Percentiles rank a stretch among this genome's conserved stretches.
Conservation (phyloP, 2,329 filamentous ascomycete species). For the Alternaria postmessia region DNA sequence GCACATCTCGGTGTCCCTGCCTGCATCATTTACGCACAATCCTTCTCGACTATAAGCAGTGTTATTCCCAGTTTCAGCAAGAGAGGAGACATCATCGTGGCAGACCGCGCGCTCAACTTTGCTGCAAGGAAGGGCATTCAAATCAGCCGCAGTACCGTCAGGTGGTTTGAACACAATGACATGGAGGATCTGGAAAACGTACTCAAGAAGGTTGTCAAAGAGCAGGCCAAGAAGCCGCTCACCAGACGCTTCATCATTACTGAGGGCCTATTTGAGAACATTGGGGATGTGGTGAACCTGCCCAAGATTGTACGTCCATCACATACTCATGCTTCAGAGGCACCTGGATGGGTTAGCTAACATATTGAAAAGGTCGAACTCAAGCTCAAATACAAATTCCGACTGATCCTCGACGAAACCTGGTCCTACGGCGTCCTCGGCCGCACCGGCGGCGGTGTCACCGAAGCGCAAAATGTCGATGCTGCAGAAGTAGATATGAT, state of each 20-base stretch:
- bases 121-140: constrained; percentile 94
- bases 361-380: constrained; percentile 72
- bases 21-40: constrained; percentile 94
- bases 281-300: constrained; percentile 83
- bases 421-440: constrained; percentile 97
- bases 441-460: constrained; percentile 87
- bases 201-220: constrained; percentile 83
- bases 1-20: constrained; percentile 85
- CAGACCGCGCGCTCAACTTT: constrained; percentile 91
- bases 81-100: constrained; percentile 95
- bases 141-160: constrained; percentile 86
- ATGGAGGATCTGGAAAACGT: constrained; percentile 91
- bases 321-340: neutral
- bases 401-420: constrained; percentile 95
- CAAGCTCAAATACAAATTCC: constrained; percentile 97
- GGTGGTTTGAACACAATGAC: constrained; percentile 96
- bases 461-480: constrained; percentile 96
- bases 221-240: constrained; percentile 86
- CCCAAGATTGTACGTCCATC: constrained; percentile 76
- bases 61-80: constrained; percentile 98
- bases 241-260: constrained; percentile 96
- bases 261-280: constrained; percentile 90
- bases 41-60: constrained; percentile 95
- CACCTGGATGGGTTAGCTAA: constrained; percentile 9
- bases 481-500: constrained; percentile 96